Evolutionary conservation across 345 rosid species (phyloP), one percentile per base, ranked within the genome.

Genomic region (Ceriops tagal): DNA sequence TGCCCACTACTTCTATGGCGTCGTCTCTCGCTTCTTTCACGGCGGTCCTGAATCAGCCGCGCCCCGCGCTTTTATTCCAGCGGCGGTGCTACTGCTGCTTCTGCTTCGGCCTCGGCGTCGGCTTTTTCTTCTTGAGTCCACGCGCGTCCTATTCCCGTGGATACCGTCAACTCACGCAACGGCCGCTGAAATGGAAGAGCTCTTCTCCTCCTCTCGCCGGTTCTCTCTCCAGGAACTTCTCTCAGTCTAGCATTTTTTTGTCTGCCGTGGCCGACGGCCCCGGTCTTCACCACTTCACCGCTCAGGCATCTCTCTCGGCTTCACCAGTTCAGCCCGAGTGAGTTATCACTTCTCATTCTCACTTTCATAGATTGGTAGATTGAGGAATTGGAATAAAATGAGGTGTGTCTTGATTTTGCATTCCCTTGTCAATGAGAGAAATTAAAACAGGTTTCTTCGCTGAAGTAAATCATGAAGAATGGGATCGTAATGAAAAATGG

Each of bases 1-100:
- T 3, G 26, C 26, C 27, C 22, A 21, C 27, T 5, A 5, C 27
- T 22, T 56, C 30, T 18, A 91, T 91, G 91, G 89, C 97, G 66
- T 86, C 90, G 67, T 85, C 96, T 28, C 75, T 87, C 71, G 72
- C 93, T 13, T 81, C 92, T 27, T 81, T 90, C 8, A 82, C 90
- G 18, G 77, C 88, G 2, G 81, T 86, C 31, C 75, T 85, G 35
- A 80, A 61, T 52, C 80, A 81, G 37, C 83, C 81, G 61, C 80
- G 79, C 53, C 66, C 82, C 26, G 75, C 81, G 47, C 81, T 79
- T 32, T 75, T 65, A 81, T 37, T 86, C 65, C 83, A 84, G 8
- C 69, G 75, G 21, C 68, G 82, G 31, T 71, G 85, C 69, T 69
- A 77, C 69, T 66, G 77, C 69, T 67, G 58, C 58, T 9, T 76